phyloP scores from a whole-genome alignment of 345 rosid genomes.

The Eucalyptus decipiens region DNA sequence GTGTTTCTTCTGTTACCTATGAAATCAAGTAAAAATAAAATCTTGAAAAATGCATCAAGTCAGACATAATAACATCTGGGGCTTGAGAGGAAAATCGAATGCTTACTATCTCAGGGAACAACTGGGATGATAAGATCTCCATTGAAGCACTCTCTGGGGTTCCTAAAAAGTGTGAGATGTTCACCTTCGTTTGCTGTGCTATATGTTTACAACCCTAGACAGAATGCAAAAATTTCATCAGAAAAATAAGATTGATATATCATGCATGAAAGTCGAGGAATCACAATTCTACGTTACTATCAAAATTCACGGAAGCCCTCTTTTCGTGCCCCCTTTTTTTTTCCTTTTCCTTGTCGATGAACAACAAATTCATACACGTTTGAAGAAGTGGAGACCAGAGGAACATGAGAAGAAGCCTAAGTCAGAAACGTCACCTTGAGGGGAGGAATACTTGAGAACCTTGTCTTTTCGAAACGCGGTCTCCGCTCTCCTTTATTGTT shows the following conservation, averaged over 20 bases:
- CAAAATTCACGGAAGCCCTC: background rate
- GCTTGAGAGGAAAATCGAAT: background rate
- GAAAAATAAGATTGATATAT: background rate
- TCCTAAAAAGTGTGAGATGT: background rate
- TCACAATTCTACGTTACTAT: background rate
- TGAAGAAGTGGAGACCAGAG: background rate
- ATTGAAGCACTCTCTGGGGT: background rate
- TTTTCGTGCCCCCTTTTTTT: background rate
- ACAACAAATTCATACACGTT: background rate
- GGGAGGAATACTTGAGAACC: background rate
- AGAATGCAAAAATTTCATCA: background rate
- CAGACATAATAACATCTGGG: background rate
- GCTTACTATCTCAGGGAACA: slow-evolving; percentile 20
- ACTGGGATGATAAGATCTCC: slow-evolving; percentile 14
- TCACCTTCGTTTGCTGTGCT: background rate
- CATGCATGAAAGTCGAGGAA: background rate
- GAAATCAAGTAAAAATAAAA: background rate
- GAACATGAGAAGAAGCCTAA: background rate
- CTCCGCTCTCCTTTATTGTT: background rate
- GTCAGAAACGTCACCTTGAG: background rate
- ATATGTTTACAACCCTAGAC: background rate
- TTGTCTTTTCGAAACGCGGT: background rate
- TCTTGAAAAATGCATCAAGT: background rate
- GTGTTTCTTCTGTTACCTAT: background rate
- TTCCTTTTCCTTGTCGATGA: background rate